Evolutionary conservation across 2,329 filamentous ascomycete species (phyloP).

Genomic region (Microsporum audouinii): DNA sequence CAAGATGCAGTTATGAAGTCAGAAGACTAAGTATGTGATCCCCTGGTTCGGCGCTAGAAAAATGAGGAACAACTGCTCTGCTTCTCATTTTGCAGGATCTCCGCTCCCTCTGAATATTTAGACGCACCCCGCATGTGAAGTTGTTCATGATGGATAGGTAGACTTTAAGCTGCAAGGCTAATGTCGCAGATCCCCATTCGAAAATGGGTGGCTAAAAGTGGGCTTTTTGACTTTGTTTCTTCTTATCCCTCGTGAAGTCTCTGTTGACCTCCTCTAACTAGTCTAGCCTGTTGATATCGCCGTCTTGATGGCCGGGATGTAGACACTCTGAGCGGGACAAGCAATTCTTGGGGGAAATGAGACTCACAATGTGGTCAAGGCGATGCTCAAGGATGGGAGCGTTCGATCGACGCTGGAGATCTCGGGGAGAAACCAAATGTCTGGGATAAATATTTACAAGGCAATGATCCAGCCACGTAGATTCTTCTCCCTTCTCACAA

Average conservation of each 20-base stretch:
- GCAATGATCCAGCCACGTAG: not conserved
- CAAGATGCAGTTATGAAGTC: not conserved
- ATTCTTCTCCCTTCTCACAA: not conserved
- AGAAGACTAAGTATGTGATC: not conserved
- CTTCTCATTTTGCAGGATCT: not conserved
- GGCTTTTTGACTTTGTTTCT: slow-evolving; percentile 1
- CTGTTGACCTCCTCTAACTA: not conserved
- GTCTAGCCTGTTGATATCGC: not conserved
- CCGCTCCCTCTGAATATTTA: not conserved
- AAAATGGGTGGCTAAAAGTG: not conserved
- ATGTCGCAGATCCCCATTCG: not conserved
- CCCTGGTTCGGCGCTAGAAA: not conserved
- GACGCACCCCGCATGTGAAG: not conserved
- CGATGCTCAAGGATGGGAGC: not conserved
- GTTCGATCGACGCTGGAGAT: not conserved
- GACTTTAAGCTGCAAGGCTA: not conserved
- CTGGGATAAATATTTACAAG: not conserved
- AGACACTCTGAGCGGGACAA: not conserved
- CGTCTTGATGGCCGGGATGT: not conserved
- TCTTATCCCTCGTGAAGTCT: not conserved
- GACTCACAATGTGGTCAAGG: not conserved
- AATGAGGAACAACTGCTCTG: not conserved
- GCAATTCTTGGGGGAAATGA: not conserved
- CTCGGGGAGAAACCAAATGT: not conserved
- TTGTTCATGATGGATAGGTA: not conserved